Evolutionary conservation across 2,329 filamentous ascomycete genomes (phyloP), one percentile per base, ranked within the genome.

Genomic region (Verticillium albo-atrum): DNA sequence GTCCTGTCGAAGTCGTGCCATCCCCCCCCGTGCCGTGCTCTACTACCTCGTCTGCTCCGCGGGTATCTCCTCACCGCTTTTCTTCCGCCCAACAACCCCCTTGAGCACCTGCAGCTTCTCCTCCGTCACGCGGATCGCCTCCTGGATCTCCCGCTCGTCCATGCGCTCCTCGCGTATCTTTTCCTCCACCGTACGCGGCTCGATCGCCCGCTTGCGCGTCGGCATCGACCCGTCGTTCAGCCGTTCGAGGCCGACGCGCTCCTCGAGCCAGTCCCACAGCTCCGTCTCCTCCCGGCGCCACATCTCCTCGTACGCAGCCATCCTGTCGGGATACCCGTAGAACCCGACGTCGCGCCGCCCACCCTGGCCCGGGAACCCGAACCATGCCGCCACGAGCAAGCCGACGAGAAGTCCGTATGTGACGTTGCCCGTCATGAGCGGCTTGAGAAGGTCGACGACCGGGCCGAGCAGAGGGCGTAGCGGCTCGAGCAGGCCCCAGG

Each of bases 211-310:
- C 65, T 84, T 82, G 53, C 81, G 77, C 60, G 74, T 68, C 60
- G 71, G 72, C 32, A 70, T 64, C 52, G 61, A 68, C 56, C 67
- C 75, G 58, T 77, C 80, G 65, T 72, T 75, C 64, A 83, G 75
- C 60, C 77, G 79, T 59, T 92, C 89, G 70, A 95, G 77, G 2
- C 91, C 89, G 2, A 92, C 88, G 20, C 93, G 83, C 67, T 96
- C 91, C 72, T 97, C 93, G 4, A 97, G 78, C 93, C 93, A 97
- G 60, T 91, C 88, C 93, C 93, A 97, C 10, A 97, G 77, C 67
- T 95, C 91, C 64, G 85, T 91, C 71, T 97, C 93, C 72, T 97
- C 92, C 47, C 86, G 81, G 35, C 87, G 83, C 93, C 94, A 99
- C 69, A 98, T 89, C 74, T 97, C 91, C 66, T 98, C 93, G 71